Percentiles rank a stretch among this genome's conserved stretches.
Evolutionary conservation across 2,329 filamentous ascomycete species (phyloP).

Genomic region (Akanthomyces uredinophilus): DNA sequence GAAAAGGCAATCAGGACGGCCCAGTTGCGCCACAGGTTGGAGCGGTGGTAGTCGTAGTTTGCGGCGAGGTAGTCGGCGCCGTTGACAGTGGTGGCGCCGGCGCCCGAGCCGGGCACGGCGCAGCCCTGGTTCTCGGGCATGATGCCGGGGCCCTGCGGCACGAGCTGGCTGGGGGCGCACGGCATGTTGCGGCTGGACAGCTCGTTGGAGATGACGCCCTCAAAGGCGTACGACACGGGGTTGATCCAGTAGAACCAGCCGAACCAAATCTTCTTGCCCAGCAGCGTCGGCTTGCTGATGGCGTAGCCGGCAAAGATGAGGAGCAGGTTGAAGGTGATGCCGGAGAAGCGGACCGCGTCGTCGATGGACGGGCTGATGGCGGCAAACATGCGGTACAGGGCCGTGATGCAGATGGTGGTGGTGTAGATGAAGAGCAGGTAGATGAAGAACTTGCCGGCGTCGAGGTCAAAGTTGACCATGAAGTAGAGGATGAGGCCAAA

Average conservation of each 20-base stretch:
- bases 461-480: constrained; percentile 63
- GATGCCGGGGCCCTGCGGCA: constrained; percentile 39
- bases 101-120: constrained; percentile 45
- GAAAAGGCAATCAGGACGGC: constrained; percentile 68
- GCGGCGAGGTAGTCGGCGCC: constrained; percentile 50
- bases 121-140: constrained; percentile 48
- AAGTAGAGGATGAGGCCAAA: constrained; percentile 72
- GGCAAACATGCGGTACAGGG: constrained; percentile 55
- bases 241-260: constrained; percentile 62
- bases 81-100: constrained; percentile 41
- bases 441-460: constrained; percentile 61
- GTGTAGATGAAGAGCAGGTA: constrained; percentile 58
- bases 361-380: constrained; percentile 54
- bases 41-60: constrained; percentile 49
- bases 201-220: constrained; percentile 53
- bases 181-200: constrained; percentile 48
- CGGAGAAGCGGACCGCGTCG: constrained; percentile 55
- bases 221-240: constrained; percentile 60
- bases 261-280: constrained; percentile 62
- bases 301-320: constrained; percentile 63
- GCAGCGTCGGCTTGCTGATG: constrained; percentile 49
- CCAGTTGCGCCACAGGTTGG: constrained; percentile 65
- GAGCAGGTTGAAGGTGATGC: constrained; percentile 53
- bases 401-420: constrained; percentile 49
- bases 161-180: constrained; percentile 39